These are phyloP conservation scores for Raphidocelis subcapitata DNA, from an alignment of 139 green algal genomes.

Conservation along the genomic window DNA sequence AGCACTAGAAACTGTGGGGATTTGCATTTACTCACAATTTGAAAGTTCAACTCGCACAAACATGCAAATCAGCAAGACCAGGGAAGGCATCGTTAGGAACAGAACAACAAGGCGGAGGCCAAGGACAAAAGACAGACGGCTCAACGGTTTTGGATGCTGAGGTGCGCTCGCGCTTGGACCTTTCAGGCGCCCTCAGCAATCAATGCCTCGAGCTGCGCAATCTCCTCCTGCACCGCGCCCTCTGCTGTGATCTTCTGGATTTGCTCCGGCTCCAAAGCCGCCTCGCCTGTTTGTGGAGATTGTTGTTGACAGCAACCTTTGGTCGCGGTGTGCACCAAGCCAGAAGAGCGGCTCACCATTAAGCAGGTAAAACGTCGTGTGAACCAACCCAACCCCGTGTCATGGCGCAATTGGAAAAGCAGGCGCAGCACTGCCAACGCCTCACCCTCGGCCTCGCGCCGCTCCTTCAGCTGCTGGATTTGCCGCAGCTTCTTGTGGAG, in stretches of 20 bases:
- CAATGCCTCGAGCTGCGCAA: slow-evolving; percentile 39
- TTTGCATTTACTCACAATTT: too few species aligned
- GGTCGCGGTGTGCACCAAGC: neutral
- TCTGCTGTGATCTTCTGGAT: slow-evolving; percentile 57
- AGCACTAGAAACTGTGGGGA: too few species aligned
- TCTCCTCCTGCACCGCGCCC: slow-evolving; percentile 44
- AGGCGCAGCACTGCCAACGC: neutral
- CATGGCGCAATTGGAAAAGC: neutral
- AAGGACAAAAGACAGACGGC: too few species aligned
- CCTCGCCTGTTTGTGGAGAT: neutral
- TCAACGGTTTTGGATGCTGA: too few species aligned
- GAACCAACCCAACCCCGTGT: neutral
- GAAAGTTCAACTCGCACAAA: too few species aligned
- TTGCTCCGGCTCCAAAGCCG: slow-evolving; percentile 55
- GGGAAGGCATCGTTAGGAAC: too few species aligned
- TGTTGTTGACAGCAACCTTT: neutral
- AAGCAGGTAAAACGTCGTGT: neutral
- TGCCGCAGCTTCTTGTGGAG: slow-evolving; percentile 80
- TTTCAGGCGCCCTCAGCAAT: too few species aligned
- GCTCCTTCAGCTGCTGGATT: slow-evolving; percentile 68
- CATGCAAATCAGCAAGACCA: too few species aligned
- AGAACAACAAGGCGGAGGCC: too few species aligned
- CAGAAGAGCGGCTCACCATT: neutral
- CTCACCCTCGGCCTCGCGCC: slow-evolving; percentile 30
- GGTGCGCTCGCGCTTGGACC: too few species aligned